These are phyloP conservation scores for Daldinia vernicosa DNA, from an alignment of 495 filamentous ascomycete genomes.

Conservation along the genomic window DNA sequence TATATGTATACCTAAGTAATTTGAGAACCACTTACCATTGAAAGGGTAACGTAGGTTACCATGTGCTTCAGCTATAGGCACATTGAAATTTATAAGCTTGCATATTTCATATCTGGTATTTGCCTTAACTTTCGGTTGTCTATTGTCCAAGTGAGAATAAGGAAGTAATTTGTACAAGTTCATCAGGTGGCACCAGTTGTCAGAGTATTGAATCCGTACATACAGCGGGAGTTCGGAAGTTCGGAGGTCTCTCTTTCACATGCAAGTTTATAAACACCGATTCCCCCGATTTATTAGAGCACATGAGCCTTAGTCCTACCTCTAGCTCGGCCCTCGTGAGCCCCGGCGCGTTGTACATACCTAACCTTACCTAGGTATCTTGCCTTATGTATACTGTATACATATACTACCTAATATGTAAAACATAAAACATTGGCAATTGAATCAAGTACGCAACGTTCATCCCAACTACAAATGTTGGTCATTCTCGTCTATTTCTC, in stretches of 20 bases:
- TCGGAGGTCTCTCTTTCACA: not conserved
- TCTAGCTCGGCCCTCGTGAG: constrained; percentile 23
- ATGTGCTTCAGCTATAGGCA: too few species aligned
- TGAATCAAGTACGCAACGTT: not conserved
- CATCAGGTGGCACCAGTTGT: not conserved
- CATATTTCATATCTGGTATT: too few species aligned
- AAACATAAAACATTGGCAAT: not conserved
- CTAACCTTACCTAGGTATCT: too few species aligned
- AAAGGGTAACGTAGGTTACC: too few species aligned
- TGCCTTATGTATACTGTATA: too few species aligned
- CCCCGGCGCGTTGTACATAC: constrained; percentile 1
- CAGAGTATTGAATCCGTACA: not conserved
- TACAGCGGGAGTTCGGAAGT: not conserved
- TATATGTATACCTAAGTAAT: too few species aligned
- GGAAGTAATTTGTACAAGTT: not conserved
- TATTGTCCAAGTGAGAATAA: not conserved
- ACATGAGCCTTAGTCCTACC: not conserved
- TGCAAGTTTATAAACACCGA: not conserved
- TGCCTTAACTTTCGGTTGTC: too few species aligned
- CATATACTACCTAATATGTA: too few species aligned
- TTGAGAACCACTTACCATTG: too few species aligned
- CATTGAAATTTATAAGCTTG: too few species aligned
- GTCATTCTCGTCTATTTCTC: not conserved
- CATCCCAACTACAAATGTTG: constrained; percentile 4
- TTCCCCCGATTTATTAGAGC: constrained; percentile 2